A percentile compares a stretch with the other conserved stretches of the same genome.
Evolutionary conservation across 2,329 filamentous ascomycete species (phyloP).

Genomic region (Fusarium sororula): DNA sequence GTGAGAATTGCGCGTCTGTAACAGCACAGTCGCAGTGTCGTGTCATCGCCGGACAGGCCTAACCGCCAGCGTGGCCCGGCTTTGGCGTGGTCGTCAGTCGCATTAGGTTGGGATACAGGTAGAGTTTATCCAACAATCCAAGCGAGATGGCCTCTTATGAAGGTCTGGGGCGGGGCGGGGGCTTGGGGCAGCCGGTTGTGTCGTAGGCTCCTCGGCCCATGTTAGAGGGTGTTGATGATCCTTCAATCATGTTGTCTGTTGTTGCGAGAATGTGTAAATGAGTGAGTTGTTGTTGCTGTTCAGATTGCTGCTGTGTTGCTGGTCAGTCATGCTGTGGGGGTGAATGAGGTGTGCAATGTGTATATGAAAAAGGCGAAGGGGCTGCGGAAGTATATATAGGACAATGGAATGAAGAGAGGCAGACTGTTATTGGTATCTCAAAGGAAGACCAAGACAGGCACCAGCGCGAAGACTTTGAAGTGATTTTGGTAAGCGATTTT

Average conservation of each 20-base stretch:
- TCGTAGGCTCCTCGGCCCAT: conserved; percentile 64
- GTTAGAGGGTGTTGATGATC: conserved; percentile 50
- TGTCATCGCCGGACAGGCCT: conserved; percentile 31
- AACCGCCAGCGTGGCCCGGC: conserved; percentile 34
- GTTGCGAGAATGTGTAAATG: conserved; percentile 29
- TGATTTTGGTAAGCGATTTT: conserved; percentile 43
- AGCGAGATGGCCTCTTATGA: conserved; percentile 43
- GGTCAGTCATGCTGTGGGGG: conserved; percentile 25
- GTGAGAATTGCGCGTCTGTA: conserved; percentile 8
- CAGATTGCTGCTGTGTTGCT: conserved; percentile 1
- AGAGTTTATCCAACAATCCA: conserved; percentile 34
- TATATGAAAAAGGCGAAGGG: not conserved
- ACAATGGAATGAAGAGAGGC: not conserved
- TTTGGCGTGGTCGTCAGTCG: conserved; percentile 31
- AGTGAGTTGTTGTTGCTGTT: not conserved
- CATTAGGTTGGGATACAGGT: conserved; percentile 23
- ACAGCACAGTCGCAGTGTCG: conserved; percentile 6
- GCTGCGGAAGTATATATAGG: not conserved
- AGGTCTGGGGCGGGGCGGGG: conserved; percentile 54
- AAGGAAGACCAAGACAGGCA: conserved; percentile 2
- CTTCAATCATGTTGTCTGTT: conserved; percentile 49
- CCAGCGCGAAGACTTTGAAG: conserved; percentile 3
- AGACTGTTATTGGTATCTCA: not conserved
- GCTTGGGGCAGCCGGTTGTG: conserved; percentile 60
- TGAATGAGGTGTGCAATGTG: not conserved